Evolutionary conservation across 345 rosid species (phyloP), one percentile per base, ranked within the genome.

Genomic region (Eutrema japonicum): DNA sequence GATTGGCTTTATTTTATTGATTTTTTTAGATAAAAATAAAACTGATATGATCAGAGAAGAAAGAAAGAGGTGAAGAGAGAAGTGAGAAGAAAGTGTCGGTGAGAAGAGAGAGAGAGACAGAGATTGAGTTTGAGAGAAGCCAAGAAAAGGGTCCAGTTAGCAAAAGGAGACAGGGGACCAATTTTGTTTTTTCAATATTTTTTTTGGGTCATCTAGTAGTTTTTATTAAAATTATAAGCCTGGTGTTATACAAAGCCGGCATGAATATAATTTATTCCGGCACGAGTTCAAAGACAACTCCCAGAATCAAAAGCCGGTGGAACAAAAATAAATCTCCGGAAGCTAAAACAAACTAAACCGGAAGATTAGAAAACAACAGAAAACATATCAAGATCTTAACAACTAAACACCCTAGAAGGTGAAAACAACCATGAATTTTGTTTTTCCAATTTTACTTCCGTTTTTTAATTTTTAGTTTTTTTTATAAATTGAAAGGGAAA

Each of bases 71-170:
- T 13, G 60, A 76, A 13, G 59, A 76, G 77, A 41, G 40, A 67
- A 70, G 46, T 14, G 52, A 61, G 82, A 79, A 50, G 76, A 70
- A 77, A 88, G 83, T 84, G 88, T 84, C 83, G 88, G 89, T 77
- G 74, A 69, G 71, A 54, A 75, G 62, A 78, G 50, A 71, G 72
- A 29, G 38, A 64, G 26, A 63, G 57, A 70, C 35, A 43, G 12
- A 59, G 11, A 37, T 22, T 60, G 32, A 64, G 22, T 30, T 47
- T 35, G 52, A 59, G 71, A 72, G 66, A 83, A 65, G 14, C 51
- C 50, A 64, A 13, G 18, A 56, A 82, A 73, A 71, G 75, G 74
- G 75, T 53, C 43, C 41, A 75, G 75, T 64, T 61, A 76, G 22
- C 70, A 76, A 76, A 74, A 68, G 37, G 2, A 64, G 48, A 77